Conservation (phyloP, 805 yeast genomes). For the Candida namnaoensis region DNA sequence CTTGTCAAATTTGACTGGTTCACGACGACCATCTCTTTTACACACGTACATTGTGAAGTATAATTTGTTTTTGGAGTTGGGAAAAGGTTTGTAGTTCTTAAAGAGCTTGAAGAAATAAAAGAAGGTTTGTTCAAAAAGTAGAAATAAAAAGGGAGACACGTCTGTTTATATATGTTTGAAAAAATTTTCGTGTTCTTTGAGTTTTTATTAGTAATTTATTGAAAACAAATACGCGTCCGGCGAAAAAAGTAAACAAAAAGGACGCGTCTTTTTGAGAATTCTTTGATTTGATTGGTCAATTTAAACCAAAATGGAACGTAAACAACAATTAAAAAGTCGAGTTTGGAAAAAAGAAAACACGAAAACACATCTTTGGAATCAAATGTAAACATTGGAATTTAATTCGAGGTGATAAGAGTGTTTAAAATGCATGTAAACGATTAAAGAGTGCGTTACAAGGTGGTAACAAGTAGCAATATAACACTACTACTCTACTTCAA, state of each 20-base stretch:
- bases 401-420: no score
- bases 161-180: constrained; percentile 1
- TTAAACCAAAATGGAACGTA: no score
- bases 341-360: no score
- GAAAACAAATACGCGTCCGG: background rate
- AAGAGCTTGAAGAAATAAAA: no score
- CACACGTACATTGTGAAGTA: constrained; percentile 57
- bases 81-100: background rate
- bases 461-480: no score
- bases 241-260: background rate
- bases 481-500: no score
- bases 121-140: background rate
- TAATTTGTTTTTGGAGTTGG: background rate
- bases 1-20: constrained; percentile 91
- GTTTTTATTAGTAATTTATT: background rate
- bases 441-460: no score
- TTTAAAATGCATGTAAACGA: no score
- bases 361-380: no score
- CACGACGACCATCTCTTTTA: constrained; percentile 91
- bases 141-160: constrained; percentile 1
- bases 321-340: no score
- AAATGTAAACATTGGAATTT: no score
- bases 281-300: no score
- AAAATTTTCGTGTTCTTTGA: constrained; percentile 1
- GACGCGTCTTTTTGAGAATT: background rate